Evolutionary conservation across 305 asterid species (phyloP).

Genomic region (Rubia peregrina): DNA sequence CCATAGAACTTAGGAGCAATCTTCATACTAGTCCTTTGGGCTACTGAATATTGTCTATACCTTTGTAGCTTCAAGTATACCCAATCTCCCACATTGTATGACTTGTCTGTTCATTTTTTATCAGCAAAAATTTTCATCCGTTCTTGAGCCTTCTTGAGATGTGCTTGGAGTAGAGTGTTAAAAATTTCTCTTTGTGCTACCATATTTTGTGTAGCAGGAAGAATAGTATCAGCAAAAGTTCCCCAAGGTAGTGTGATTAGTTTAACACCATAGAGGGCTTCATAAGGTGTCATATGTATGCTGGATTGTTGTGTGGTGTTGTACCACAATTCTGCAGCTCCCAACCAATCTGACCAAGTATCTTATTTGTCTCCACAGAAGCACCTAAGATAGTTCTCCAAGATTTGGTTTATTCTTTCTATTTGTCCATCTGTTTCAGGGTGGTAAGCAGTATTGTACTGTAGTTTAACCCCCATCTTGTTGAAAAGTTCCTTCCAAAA

Average conservation of each 20-base stretch:
- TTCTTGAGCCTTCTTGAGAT: neutral
- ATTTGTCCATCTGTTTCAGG: neutral
- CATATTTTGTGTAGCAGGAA: neutral
- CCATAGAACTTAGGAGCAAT: neutral
- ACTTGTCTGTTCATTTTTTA: neutral
- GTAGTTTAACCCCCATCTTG: neutral
- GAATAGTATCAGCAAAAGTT: fast-evolving
- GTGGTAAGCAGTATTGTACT: neutral
- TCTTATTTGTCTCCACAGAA: neutral
- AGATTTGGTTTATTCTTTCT: neutral
- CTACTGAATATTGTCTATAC: neutral
- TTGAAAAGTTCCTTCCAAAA: slow-evolving; percentile 3
- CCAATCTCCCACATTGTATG: neutral
- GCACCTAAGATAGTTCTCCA: neutral
- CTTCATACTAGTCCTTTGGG: neutral
- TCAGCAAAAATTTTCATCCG: neutral
- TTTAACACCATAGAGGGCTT: neutral
- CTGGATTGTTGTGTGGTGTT: neutral
- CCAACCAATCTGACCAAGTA: fast-evolving
- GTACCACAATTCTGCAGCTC: neutral
- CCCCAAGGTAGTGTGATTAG: neutral
- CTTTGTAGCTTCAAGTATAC: slow-evolving; percentile 1
- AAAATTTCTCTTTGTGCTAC: neutral
- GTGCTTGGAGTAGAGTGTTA: fast-evolving
- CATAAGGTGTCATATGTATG: neutral